These are phyloP conservation scores for Lecanosticta acicola DNA, from an alignment of 2,329 filamentous ascomycete genomes.

Conservation along the genomic window DNA sequence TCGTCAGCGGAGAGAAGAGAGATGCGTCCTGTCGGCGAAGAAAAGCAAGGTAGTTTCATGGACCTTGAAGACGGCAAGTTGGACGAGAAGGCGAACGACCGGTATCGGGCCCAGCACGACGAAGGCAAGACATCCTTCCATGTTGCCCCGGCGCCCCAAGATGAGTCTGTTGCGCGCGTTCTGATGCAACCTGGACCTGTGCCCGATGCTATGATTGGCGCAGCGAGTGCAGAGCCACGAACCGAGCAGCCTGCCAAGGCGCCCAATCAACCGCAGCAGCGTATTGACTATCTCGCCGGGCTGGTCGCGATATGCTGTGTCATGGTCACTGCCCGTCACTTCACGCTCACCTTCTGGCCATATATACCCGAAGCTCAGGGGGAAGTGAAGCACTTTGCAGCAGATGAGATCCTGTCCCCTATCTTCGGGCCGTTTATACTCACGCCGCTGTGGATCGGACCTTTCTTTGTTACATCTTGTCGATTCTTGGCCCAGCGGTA, in stretches of 20 bases:
- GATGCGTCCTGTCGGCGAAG: conserved; percentile 2
- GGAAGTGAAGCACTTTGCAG: conserved; percentile 36
- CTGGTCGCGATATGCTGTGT: conserved; percentile 42
- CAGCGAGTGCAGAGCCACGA: conserved; percentile 12
- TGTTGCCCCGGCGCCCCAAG: conserved; percentile 14
- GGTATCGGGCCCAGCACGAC: not conserved
- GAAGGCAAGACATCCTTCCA: conserved; percentile 6
- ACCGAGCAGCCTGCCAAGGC: conserved; percentile 14
- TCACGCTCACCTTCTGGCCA: conserved; percentile 40
- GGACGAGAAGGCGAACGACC: conserved; percentile 2
- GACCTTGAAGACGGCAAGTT: conserved; percentile 12
- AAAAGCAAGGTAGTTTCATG: conserved; percentile 17
- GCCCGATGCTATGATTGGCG: conserved; percentile 18
- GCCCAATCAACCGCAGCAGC: conserved; percentile 21
- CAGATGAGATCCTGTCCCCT: conserved; percentile 39
- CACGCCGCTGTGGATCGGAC: conserved; percentile 45
- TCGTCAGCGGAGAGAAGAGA: not conserved
- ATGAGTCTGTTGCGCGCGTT: conserved; percentile 11
- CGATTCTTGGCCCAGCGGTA: conserved; percentile 43
- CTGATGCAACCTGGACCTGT: conserved; percentile 14
- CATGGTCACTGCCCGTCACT: conserved; percentile 43
- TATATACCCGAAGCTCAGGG: conserved; percentile 25
- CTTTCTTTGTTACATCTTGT: conserved; percentile 46
- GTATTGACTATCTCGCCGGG: conserved; percentile 45
- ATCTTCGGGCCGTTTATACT: conserved; percentile 42